phyloP scores from a whole-genome alignment of 192 early-diverging fungal genomes.

The Coemansia sp. region DNA sequence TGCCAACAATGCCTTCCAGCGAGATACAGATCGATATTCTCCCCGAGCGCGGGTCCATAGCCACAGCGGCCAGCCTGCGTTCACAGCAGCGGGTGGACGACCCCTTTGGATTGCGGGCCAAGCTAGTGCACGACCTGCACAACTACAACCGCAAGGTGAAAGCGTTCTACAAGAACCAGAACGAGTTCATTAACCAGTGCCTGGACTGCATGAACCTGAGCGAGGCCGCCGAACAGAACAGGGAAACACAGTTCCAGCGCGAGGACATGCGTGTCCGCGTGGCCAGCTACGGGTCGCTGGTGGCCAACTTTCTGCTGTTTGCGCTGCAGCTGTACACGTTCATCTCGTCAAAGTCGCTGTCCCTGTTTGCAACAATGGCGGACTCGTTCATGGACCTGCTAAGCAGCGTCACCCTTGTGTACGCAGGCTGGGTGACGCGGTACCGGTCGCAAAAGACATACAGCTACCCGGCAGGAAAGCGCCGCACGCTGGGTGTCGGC shows the following conservation, averaged over 20 bases:
- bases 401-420: constrained; percentile 58
- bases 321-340: constrained; percentile 63
- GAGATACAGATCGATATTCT: constrained; percentile 2
- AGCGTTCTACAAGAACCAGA: constrained; percentile 78
- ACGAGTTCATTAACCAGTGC: constrained; percentile 76
- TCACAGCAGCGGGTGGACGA: background rate
- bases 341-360: constrained; percentile 63
- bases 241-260: constrained; percentile 8
- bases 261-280: constrained; percentile 48
- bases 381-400: constrained; percentile 76
- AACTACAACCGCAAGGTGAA: constrained; percentile 35
- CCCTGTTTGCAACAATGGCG: constrained; percentile 71
- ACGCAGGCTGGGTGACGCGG: constrained; percentile 58
- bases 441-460: constrained; percentile 57
- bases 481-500: constrained; percentile 66
- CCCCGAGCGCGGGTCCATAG: constrained; percentile 10
- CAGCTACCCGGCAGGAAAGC: constrained; percentile 69
- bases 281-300: constrained; percentile 65
- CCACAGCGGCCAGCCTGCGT: background rate
- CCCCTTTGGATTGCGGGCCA: constrained; percentile 19
- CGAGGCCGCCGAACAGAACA: background rate
- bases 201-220: constrained; percentile 40
- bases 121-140: constrained; percentile 12
- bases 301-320: constrained; percentile 64
- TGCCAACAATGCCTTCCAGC: background rate